Base-by-base conservation (phyloP, 257 asterid species). In the Plantago ovata region DNA sequence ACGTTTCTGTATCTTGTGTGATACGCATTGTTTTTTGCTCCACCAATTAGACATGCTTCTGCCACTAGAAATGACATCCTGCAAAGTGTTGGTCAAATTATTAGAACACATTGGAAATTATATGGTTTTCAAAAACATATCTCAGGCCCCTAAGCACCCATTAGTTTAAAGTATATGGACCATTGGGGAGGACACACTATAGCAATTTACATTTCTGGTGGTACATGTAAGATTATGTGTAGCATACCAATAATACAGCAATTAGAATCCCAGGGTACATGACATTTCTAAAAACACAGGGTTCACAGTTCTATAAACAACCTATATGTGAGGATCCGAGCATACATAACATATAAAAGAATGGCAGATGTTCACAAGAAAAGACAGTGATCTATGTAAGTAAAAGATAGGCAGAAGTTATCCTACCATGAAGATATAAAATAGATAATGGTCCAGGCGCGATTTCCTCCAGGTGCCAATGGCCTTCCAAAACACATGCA, bases 401-500 rank as follows among this genome's bases (percentile, higher is more conserved):
- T 19, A 57, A 8, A 24, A 24, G 23, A 28, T 12, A 33, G 21
- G 28, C 13, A 38, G 22, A 61, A 19, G 61, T 41, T 56, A 56
- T 61, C 74, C 62, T 60, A 89, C 94, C 96, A 90, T 63, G 97
- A 90, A 5, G 81, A 66, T 3, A 79, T 45, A 53, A 90, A 90
- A 71, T 86, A 86, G 71, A 90, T 84, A 40, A 90, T 90, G 66
- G 96, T 60, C 97, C 97, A 90, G 7, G 95, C 97, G 15, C 96
- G 95, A 70, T 90, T 81, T 61, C 83, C 80, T 21, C 96, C 95
- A 2, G 97, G 96, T 28, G 86, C 66, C 73, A 90, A 78, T 61
- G 96, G 87, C 63, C 76, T 78, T 60, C 97, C 96, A 13, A 90
- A 84, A 62, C 97, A 86, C 96, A 90, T 90, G 94, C 93, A 86